A percentile compares a stretch with the other conserved stretches of the same genome.
Conservation (phyloP, 768 basidiomycete genomes). For the Boletus reticulatus region DNA sequence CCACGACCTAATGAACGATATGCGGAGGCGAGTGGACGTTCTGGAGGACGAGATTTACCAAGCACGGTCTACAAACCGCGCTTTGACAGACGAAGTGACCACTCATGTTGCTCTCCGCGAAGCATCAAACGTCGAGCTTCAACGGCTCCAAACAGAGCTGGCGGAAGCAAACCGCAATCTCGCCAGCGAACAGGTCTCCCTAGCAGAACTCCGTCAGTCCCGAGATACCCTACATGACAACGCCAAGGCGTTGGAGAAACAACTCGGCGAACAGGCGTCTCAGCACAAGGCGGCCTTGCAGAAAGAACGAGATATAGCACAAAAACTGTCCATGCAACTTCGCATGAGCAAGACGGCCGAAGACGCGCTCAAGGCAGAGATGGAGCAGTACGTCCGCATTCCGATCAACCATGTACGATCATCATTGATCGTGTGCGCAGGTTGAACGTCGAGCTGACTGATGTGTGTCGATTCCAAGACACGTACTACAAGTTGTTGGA, state of each 20-base stretch:
- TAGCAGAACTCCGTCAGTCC: slow-evolving; percentile 12
- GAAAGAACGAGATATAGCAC: slow-evolving; percentile 45
- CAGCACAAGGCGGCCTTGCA: slow-evolving; percentile 38
- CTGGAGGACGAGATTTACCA: slow-evolving; percentile 9
- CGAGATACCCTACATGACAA: slow-evolving; percentile 29
- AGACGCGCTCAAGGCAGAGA: slow-evolving; percentile 63
- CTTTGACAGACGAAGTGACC: slow-evolving; percentile 36
- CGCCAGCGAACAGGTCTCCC: slow-evolving; percentile 20
- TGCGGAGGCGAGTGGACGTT: slow-evolving; percentile 19
- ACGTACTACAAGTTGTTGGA: slow-evolving; percentile 66
- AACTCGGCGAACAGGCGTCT: slow-evolving; percentile 30
- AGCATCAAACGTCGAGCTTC: slow-evolving; percentile 41
- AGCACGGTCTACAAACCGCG: slow-evolving; percentile 18
- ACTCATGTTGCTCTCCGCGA: slow-evolving; percentile 41
- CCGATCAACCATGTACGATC: too few relatives aligned
- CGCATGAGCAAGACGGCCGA: slow-evolving; percentile 64
- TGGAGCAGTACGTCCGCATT: slow-evolving; percentile 54
- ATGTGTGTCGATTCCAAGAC: slow-evolving; percentile 64
- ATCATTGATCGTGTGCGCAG: slow-evolving; percentile 27
- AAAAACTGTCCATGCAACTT: slow-evolving; percentile 48
- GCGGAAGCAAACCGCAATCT: slow-evolving; percentile 18
- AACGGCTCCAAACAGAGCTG: slow-evolving; percentile 40
- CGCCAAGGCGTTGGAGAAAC: slow-evolving; percentile 25
- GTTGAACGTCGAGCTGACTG: slow-evolving; percentile 49
- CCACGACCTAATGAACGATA: slow-evolving; percentile 33